Evolutionary conservation across 305 asterid genomes (phyloP), one percentile per base, ranked within the genome.

Genomic region (Euphrasia arctica): DNA sequence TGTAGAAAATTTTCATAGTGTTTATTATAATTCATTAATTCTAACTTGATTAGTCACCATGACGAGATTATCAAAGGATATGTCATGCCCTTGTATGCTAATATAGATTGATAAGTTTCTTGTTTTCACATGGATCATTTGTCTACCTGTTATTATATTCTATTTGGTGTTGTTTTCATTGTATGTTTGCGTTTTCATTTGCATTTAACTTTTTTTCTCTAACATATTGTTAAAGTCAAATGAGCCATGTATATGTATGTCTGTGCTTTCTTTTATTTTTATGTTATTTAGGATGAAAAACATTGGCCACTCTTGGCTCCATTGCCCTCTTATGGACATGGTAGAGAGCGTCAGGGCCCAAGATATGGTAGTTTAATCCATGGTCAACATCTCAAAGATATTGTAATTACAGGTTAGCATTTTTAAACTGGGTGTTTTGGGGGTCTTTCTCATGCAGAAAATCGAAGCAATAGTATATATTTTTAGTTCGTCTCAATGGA

Each of bases 281-380:
- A 31, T 31, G 34, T 31, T 9, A 25, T 62, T 65, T 65, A 89
- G 97, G 89, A 91, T 73, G 98, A 87, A 75, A 87, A 76, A 62
- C 81, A 83, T 64, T 91, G 97, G 98, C 89, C 95, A 68, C 95
- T 91, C 64, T 65, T 91, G 98, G 95, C 98, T 80, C 96, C 98
- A 12, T 67, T 91, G 80, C 98, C 98, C 49, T 91, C 98, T 27
- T 91, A 91, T 78, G 98, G 98, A 48, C 71, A 80, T 36, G 98
- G 98, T 47, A 87, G 96, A 80, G 98, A 91, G 74, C 96, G 87
- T 75, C 90, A 83, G 11, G 96, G 98, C 65, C 95, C 96, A 36
- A 79, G 98, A 72, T 91, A 89, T 76, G 98, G 98, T 71, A 91
- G 98, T 71, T 74, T 89, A 71, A 91, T 91, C 77, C 98, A 91